Percentiles rank a stretch among this genome's conserved stretches.
Conservation (phyloP, 148 eudicot genomes). For the Silene latifolia region DNA sequence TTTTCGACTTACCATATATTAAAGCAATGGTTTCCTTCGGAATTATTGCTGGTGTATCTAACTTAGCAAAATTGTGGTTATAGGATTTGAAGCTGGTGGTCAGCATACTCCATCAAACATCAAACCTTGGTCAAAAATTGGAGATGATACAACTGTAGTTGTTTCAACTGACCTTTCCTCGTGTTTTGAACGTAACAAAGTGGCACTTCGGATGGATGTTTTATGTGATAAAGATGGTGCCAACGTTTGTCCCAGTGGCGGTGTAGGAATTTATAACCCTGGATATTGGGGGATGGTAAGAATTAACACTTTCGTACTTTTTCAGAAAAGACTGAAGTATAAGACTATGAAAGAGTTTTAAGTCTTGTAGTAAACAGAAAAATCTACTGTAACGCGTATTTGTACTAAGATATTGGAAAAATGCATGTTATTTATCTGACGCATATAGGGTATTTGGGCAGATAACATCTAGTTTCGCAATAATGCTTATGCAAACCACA, state of each 20-base stretch:
- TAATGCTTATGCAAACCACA: neutral
- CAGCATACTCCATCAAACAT: constrained; percentile 63
- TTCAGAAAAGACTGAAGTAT: neutral
- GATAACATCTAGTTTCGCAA: neutral
- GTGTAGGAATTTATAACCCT: constrained; percentile 91
- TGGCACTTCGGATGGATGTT: constrained; percentile 84
- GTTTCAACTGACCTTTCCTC: constrained; percentile 84
- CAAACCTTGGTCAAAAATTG: constrained; percentile 80
- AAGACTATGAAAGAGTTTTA: too few species aligned
- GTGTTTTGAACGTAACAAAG: constrained; percentile 80
- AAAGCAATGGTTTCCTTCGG: neutral
- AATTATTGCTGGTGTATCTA: constrained; percentile 2
- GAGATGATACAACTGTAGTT: constrained; percentile 51
- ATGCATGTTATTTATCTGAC: neutral
- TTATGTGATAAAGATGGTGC: constrained; percentile 55
- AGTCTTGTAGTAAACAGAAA: too few species aligned
- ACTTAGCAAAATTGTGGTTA: constrained; percentile 17
- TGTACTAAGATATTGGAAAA: neutral
- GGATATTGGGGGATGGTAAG: constrained; percentile 99
- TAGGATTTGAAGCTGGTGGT: constrained; percentile 95
- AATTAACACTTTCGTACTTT: neutral
- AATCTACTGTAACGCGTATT: neutral
- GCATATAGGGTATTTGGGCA: neutral
- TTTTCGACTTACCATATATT: too few species aligned
- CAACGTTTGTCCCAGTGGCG: constrained; percentile 65